Evolutionary conservation across 371 early-diverging fungal genomes (phyloP).

Genomic region (Mucor lusitanicus): DNA sequence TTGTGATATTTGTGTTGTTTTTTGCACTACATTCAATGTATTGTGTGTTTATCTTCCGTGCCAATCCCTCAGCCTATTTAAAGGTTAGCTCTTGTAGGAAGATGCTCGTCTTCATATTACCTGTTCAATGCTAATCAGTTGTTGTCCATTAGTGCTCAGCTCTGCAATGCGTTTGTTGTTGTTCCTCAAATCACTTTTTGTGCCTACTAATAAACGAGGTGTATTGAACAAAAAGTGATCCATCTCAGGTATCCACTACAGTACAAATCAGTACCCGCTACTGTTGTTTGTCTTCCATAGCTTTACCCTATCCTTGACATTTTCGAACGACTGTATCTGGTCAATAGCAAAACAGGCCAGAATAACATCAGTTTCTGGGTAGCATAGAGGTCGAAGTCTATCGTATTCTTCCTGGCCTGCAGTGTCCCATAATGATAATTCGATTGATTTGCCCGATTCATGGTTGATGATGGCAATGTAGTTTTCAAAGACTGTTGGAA

Average conservation of each 20-base stretch:
- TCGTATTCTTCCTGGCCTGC: constrained; percentile 70
- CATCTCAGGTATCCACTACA: constrained; percentile 27
- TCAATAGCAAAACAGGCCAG: constrained; percentile 53
- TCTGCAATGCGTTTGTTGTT: constrained; percentile 10
- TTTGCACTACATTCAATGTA: constrained; percentile 33
- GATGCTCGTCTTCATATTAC: constrained; percentile 10
- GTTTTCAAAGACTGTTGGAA: constrained; percentile 80
- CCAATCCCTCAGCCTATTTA: constrained; percentile 18
- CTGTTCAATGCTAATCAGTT: constrained; percentile 18
- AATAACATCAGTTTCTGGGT: constrained; percentile 51
- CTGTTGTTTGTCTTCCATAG: not conserved
- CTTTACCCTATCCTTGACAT: constrained; percentile 32
- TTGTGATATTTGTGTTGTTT: constrained; percentile 10
- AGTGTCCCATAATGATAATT: constrained; percentile 87
- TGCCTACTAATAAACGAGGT: constrained; percentile 26
- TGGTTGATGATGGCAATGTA: constrained; percentile 74
- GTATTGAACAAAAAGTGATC: constrained; percentile 24
- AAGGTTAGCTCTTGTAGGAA: not conserved
- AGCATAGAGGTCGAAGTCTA: constrained; percentile 47
- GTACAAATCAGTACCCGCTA: not conserved
- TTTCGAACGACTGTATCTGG: constrained; percentile 42
- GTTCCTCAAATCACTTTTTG: constrained; percentile 20
- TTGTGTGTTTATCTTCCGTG: constrained; percentile 18
- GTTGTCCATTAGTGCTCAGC: constrained; percentile 16
- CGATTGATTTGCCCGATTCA: constrained; percentile 73